Evolutionary conservation across 1,284 basidiomycete species (phyloP).

Genomic region (Sporisorium sorghi): DNA sequence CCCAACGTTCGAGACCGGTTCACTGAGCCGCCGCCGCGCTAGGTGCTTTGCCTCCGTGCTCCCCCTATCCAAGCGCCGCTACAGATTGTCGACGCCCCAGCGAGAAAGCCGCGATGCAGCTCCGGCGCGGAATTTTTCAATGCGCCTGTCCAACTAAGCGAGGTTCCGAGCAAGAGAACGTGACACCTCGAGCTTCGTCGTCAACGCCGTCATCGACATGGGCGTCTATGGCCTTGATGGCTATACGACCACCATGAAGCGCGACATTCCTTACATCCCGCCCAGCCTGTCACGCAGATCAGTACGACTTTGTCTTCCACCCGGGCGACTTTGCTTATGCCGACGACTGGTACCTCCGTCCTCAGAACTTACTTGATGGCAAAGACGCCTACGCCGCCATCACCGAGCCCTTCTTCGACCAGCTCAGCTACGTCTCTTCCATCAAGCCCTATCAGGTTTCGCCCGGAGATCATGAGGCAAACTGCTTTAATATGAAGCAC

Average conservation of each 20-base stretch:
- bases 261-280: constrained; percentile 35
- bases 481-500: constrained; percentile 31
- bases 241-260: constrained; percentile 57
- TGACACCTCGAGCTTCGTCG: constrained; percentile 51
- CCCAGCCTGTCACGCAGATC: constrained; percentile 37
- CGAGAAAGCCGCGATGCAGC: too few relatives aligned
- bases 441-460: constrained; percentile 57
- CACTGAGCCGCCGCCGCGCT: too few relatives aligned
- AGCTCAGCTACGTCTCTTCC: constrained; percentile 64
- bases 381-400: constrained; percentile 52
- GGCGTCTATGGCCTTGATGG: constrained; percentile 69
- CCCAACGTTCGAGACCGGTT: background rate
- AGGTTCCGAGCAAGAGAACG: constrained; percentile 19
- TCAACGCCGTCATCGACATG: constrained; percentile 69
- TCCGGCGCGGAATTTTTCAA: too few relatives aligned
- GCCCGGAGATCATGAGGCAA: constrained; percentile 59
- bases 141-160: constrained; percentile 40
- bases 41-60: too few relatives aligned
- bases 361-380: constrained; percentile 38
- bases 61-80: background rate
- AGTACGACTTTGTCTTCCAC: constrained; percentile 51
- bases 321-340: constrained; percentile 70
- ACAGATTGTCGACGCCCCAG: background rate
- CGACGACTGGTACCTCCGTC: constrained; percentile 65
- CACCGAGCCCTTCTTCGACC: constrained; percentile 69